Base-by-base conservation (phyloP, 352 stramenopile genomes). In the Pythium oligandrum region DNA sequence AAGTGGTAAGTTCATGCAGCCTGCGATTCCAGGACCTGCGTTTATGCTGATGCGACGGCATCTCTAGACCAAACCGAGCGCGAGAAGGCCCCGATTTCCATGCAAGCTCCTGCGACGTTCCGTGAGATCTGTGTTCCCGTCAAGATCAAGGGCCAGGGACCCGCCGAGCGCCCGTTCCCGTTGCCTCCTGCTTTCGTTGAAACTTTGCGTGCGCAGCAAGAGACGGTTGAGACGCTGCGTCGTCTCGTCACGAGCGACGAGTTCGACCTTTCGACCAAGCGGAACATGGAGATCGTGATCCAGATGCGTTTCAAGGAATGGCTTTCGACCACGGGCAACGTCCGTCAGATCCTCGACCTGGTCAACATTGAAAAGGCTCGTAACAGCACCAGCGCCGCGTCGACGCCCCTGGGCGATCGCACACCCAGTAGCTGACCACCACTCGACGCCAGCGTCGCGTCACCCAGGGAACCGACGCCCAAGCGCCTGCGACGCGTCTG, bases 271-370 rank as follows among this genome's bases (percentile, higher is more conserved):
- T 58, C 75, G 39, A 83, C 75, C 40, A 93, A 93, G 63, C 78
- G 79, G 30, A 78, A 75, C 42, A 86, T 94, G 70, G 81, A 94
- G 58, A 75, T 78, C 55, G 75, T 90, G 48, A 88, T 94, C 53
- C 81, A 94, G 61, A 61, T 78, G 51, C 78, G 76, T 34, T 93
- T 92, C 58, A 90, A 90, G 64, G 86, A 96, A 61, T 96, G 88
- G 88, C 75, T 96, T 11, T 83, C 84, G 11, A 63, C 80, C 6
- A 92, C 86, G 12, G 88, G 84, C 55, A 92, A 96, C 46, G 75
- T 88, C 53, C 77, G 88, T 6, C 86, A 96, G 68, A 86, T 96
- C 31, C 71, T 95, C 32, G 88, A 96, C 53, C 66, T 96, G 7
- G 85, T 96, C 48, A 76, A 93, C 9, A 76, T 93, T 30, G 83